Conservation (phyloP, 352 stramenopile species). For the Phytopythium mirpurense region DNA sequence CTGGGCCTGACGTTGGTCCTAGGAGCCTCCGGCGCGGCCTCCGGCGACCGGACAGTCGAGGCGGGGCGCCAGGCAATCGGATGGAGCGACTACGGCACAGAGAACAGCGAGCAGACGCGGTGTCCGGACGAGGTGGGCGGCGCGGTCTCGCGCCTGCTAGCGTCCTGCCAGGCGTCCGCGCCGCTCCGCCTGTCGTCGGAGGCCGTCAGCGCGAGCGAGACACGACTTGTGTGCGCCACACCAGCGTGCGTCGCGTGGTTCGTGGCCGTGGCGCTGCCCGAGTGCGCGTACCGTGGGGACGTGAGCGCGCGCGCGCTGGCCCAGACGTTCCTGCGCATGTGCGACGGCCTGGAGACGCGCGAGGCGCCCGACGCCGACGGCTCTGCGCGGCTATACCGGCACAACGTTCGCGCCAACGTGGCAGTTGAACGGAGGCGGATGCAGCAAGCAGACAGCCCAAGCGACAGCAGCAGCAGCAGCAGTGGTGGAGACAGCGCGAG, state of each 20-base stretch:
- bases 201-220: background rate
- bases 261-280: constrained; percentile 12
- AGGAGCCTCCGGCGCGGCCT: background rate
- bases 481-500: constrained; percentile 14
- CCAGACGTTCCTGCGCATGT: constrained; percentile 24
- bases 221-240: background rate
- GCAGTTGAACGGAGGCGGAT: constrained; percentile 3
- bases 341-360: constrained; percentile 15
- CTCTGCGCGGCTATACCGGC: constrained; percentile 21
- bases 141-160: background rate
- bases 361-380: constrained; percentile 17
- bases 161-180: background rate
- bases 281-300: constrained; percentile 26
- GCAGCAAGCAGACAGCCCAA: background rate
- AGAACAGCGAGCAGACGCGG: constrained; percentile 6
- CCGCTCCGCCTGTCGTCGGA: background rate
- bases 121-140: constrained; percentile 1
- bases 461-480: constrained; percentile 14
- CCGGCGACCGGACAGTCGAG: no score
- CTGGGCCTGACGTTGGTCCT: background rate
- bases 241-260: constrained; percentile 1
- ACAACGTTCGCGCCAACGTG: constrained; percentile 21
- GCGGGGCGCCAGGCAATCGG: no score
- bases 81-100: background rate
- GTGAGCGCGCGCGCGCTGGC: constrained; percentile 22